These are phyloP conservation scores for Fusarium brevicatenulatum DNA, from an alignment of 2,329 filamentous ascomycete genomes.

Conservation along the genomic window DNA sequence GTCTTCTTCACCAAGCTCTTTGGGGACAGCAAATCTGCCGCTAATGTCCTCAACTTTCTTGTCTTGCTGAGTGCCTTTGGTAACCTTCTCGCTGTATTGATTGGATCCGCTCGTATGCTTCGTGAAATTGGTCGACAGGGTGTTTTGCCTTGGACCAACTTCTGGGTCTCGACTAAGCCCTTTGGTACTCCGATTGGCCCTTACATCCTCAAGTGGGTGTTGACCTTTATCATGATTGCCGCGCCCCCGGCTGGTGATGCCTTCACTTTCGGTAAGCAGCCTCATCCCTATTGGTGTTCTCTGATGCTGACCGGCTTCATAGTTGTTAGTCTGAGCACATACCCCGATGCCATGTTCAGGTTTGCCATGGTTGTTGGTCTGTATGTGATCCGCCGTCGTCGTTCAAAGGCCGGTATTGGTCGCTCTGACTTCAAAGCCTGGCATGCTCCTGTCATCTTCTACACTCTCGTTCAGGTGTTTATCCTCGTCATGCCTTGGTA, in stretches of 20 bases:
- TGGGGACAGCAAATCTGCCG: conserved; percentile 56
- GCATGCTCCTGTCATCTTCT: conserved; percentile 67
- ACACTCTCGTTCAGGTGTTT: conserved; percentile 67
- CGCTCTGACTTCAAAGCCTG: conserved; percentile 67
- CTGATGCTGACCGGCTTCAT: too few species aligned
- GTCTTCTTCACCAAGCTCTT: conserved; percentile 70
- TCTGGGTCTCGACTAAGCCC: conserved; percentile 71
- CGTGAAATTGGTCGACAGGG: conserved; percentile 71
- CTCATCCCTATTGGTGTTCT: too few species aligned
- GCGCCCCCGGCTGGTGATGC: conserved; percentile 71
- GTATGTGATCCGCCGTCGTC: conserved; percentile 65
- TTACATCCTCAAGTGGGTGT: conserved; percentile 65
- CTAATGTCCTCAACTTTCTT: conserved; percentile 65
- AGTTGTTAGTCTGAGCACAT: conserved; percentile 66
- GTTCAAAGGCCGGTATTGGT: conserved; percentile 60
- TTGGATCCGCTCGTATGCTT: conserved; percentile 66
- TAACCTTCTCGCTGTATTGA: conserved; percentile 65
- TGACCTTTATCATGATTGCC: conserved; percentile 69
- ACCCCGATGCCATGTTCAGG: conserved; percentile 68
- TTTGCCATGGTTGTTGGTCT: conserved; percentile 67
- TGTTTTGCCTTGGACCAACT: conserved; percentile 66
- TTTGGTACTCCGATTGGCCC: conserved; percentile 72
- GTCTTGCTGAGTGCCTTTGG: conserved; percentile 68
- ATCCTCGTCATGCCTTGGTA: conserved; percentile 78
- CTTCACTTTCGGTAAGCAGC: conserved; percentile 65